Evolutionary conservation across 2,329 filamentous ascomycete species (phyloP), one percentile per base, ranked within the genome.

Genomic region (Paecilomyces variotii): DNA sequence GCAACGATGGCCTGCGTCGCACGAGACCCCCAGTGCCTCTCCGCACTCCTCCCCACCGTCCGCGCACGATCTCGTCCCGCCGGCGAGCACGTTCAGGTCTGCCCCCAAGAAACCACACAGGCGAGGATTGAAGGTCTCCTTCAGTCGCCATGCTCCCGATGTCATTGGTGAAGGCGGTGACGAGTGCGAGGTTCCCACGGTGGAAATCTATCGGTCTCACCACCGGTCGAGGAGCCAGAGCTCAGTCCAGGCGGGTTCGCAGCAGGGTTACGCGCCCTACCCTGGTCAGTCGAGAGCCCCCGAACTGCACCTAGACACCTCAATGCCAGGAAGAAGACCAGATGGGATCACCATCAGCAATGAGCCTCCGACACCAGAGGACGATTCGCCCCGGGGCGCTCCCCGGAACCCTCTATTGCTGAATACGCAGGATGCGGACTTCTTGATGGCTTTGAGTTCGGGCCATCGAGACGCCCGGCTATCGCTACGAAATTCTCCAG

Each of bases 81-180:
- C 57, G 35, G 58, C 59, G 25, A 60, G 62, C 50, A 63, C 61
- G 58, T 61, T 61, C 63, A 69, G 50, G 53, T 68, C 56, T 19
- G 65, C 69, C 2, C 63, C 67, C 11, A 68, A 64, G 50, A 71
- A 72, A 58, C 71, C 77, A 65, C 78, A 76, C 57, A 84, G 82
- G 68, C 89, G 90, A 72, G 88, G 88, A 9, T 78, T 94, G 61
- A 78, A 78, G 3, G 92, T 97, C 35, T 84, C 81, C 58, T 97
- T 97, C 67, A 83, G 82, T 56, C 85, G 89, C 64, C 82, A 81
- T 9, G 80, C 82, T 57, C 91, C 92, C 5, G 88, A 91, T 53
- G 75, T 96, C 61, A 97, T 97, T 68, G 93, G 93, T 53, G 87
- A 93, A 73, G 93, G 93, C 59, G 93, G 93, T 34, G 93, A 97